These are phyloP conservation scores for Thalassiosira mediterranea DNA, from an alignment of 352 stramenopile genomes.

Conservation along the genomic window DNA sequence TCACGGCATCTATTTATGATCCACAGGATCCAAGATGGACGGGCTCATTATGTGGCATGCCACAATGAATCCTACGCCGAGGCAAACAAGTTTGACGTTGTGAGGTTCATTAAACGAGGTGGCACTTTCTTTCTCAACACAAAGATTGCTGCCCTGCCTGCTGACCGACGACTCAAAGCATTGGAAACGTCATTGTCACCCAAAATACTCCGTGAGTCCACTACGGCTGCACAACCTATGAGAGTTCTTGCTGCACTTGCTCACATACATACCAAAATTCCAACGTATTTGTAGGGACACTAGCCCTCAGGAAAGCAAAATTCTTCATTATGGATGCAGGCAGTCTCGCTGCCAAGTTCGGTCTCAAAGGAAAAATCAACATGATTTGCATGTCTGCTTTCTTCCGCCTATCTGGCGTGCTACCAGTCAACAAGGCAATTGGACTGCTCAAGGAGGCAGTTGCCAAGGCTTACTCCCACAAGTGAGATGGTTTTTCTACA, in stretches of 20 bases:
- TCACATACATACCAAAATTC: too few species aligned
- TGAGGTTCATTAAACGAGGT: slow-evolving; percentile 67
- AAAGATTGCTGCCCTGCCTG: slow-evolving; percentile 61
- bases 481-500: too few species aligned
- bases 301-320: slow-evolving; percentile 60
- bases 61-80: slow-evolving; percentile 80
- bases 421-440: slow-evolving; percentile 70
- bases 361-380: slow-evolving; percentile 79
- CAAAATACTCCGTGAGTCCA: slow-evolving; percentile 65
- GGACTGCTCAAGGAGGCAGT: slow-evolving; percentile 69
- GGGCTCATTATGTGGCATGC: slow-evolving; percentile 77
- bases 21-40: slow-evolving; percentile 57
- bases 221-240: too few species aligned
- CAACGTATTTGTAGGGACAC: slow-evolving; percentile 10
- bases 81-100: slow-evolving; percentile 80
- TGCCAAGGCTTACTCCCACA: slow-evolving; percentile 70
- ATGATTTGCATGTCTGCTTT: slow-evolving; percentile 78
- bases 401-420: slow-evolving; percentile 70
- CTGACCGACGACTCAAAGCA: slow-evolving; percentile 61
- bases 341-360: slow-evolving; percentile 62
- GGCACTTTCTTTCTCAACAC: slow-evolving; percentile 79
- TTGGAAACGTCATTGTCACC: slow-evolving; percentile 67
- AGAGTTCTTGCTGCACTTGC: too few species aligned
- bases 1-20: too few species aligned
- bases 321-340: slow-evolving; percentile 79